phyloP scores from a whole-genome alignment of 805 yeast genomes.

The Candida odintsovae region DNA sequence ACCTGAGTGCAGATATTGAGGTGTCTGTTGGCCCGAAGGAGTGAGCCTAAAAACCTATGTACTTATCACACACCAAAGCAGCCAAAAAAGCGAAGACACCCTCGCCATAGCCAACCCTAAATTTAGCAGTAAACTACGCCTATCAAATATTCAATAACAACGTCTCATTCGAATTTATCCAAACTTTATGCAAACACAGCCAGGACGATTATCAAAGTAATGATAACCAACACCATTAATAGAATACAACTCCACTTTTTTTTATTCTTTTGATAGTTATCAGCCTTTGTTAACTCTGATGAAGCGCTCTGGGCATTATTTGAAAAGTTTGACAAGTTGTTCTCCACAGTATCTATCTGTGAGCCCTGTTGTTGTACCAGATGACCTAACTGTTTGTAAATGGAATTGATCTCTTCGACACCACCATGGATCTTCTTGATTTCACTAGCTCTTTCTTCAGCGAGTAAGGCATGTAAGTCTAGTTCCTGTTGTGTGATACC shows the following conservation, averaged over 20 bases:
- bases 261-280: constrained; percentile 63
- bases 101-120: neutral
- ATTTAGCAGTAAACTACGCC: neutral
- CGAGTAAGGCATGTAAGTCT: constrained; percentile 56
- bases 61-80: neutral
- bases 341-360: constrained; percentile 79
- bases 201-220: constrained; percentile 53
- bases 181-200: constrained; percentile 31
- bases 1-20: too few relatives aligned
- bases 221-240: constrained; percentile 49
- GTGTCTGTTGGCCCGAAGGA: too few relatives aligned
- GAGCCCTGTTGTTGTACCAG: constrained; percentile 81
- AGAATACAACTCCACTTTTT: constrained; percentile 72
- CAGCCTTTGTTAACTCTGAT: constrained; percentile 65
- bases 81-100: neutral
- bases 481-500: constrained; percentile 42
- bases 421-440: constrained; percentile 70
- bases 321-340: constrained; percentile 60
- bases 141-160: neutral
- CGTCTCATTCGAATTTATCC: neutral
- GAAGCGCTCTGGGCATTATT: constrained; percentile 65
- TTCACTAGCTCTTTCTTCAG: constrained; percentile 70
- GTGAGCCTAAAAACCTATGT: neutral
- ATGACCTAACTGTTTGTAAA: constrained; percentile 74
- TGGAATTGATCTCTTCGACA: constrained; percentile 77